Evolutionary conservation across 2,329 filamentous ascomycete species (phyloP).

Genomic region (Diaporthe eres): DNA sequence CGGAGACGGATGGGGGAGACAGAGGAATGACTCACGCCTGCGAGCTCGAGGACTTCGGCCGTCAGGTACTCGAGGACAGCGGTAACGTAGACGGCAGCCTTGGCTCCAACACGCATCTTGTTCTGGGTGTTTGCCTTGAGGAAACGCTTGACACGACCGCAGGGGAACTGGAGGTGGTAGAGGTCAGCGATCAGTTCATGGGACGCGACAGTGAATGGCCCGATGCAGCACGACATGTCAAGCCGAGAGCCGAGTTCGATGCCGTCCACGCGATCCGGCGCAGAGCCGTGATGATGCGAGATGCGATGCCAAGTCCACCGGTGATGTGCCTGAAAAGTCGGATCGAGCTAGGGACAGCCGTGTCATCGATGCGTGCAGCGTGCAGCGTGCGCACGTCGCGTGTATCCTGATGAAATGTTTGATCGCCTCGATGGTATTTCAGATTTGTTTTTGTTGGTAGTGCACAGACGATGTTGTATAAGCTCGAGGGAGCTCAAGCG

Average conservation of each 20-base stretch:
- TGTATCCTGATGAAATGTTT: neutral
- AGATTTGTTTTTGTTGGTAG: neutral
- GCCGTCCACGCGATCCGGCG: constrained; percentile 30
- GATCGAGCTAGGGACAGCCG: neutral
- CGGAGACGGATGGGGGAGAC: constrained; percentile 29
- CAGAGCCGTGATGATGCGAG: constrained; percentile 26
- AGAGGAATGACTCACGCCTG: constrained; percentile 75
- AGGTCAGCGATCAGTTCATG: constrained; percentile 30
- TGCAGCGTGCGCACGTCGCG: constrained; percentile 1
- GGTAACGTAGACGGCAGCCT: constrained; percentile 98
- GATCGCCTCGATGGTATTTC: neutral
- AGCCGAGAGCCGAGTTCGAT: constrained; percentile 4
- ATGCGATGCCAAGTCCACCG: constrained; percentile 22
- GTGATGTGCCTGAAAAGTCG: constrained; percentile 4
- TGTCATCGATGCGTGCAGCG: neutral
- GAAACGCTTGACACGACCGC: constrained; percentile 99
- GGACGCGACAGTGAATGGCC: neutral
- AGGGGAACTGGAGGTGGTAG: constrained; percentile 81
- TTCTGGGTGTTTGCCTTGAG: constrained; percentile 99
- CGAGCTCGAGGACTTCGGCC: constrained; percentile 96
- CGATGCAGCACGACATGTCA: constrained; percentile 20
- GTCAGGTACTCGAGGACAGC: constrained; percentile 98
- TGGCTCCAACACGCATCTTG: constrained; percentile 99
- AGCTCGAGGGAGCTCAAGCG: constrained; percentile 11
- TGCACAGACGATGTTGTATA: constrained; percentile 14